Base-by-base conservation (phyloP, 2,329 filamentous ascomycete genomes). In the Diplodia seriata region DNA sequence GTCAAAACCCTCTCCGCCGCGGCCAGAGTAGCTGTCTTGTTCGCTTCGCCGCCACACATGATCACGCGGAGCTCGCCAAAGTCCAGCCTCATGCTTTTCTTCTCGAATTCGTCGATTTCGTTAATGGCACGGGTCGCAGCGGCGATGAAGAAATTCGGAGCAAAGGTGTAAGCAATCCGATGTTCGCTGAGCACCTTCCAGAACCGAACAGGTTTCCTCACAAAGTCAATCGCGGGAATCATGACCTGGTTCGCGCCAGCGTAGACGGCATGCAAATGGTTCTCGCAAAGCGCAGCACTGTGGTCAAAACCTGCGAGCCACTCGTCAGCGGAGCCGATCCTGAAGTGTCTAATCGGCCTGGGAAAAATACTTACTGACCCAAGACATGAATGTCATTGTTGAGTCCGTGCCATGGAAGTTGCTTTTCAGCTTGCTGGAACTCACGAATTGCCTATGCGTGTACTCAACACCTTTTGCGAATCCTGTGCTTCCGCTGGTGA, bases 221-320 rank as follows among this genome's bases (percentile, higher is more conserved):
- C 68, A 1, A 86, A 63, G n/a, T 83, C 79, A 1, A 77, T 71
- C 0, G 83, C 76, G 0, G 72, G 74, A 4, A 85, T 76, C 66
- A 85, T 84, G 12, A 87, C 71, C 70, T 87, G 84, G 54, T 80
- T 74, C 0, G 76, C 74, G 7, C 78, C 78, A 1, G 79, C 69
- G 33, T 69, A 76, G 55, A 86, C 71, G 1, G 85, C 83, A 15
- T 81, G 81, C 0, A 88, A 72, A 70, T 88, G 86, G 18, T 84
- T 81, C 63, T 88, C 83, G 1, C 79, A 75, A 3, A 89, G 74
- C 68, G 76, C 81, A 0, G 82, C 86, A 11, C 86, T 84, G 68
- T 88, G 86, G 69, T 88, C 85, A 33, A 68, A 68, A n/a, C 66
- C 66, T 68, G 20, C 7, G 5, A 3, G 14, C 3, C 9, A 12